Evolutionary conservation across 768 basidiomycete species (phyloP).

Genomic region (Lentinula aciculospora): DNA sequence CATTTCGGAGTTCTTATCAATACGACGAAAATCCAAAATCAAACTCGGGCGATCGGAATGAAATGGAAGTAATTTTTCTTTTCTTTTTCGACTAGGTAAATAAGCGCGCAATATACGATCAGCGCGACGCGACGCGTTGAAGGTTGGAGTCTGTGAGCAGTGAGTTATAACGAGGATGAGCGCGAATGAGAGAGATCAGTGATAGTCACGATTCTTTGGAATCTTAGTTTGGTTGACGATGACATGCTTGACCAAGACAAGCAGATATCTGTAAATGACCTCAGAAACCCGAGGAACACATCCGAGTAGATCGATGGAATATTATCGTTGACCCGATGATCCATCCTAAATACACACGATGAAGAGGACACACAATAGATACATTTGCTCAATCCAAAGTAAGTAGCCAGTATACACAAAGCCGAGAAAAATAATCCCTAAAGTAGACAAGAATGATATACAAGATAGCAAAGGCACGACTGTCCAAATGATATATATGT

Average conservation of each 20-base stretch:
- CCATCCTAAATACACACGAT: no score
- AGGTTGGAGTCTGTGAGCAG: no score
- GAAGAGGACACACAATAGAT: no score
- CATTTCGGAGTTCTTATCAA: background rate
- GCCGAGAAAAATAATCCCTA: background rate
- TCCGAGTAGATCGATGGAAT: no score
- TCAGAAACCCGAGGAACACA: no score
- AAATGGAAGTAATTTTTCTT: background rate
- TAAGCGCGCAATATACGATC: background rate
- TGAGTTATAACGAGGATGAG: no score
- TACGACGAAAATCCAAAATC: background rate
- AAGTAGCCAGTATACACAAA: background rate
- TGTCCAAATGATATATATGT: background rate
- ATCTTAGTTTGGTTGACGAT: no score
- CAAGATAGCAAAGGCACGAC: background rate
- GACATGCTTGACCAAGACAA: no score
- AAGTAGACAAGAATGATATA: background rate
- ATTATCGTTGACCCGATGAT: no score
- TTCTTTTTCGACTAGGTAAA: background rate
- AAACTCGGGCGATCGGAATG: background rate
- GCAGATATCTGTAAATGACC: no score
- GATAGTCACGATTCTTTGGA: no score
- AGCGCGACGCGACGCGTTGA: slow-evolving; percentile 2
- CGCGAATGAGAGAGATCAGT: no score
- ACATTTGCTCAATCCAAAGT: background rate